Evolutionary conservation across 805 yeast species (phyloP), one percentile per base, ranked within the genome.

Genomic region (Clavispora carvajalis): DNA sequence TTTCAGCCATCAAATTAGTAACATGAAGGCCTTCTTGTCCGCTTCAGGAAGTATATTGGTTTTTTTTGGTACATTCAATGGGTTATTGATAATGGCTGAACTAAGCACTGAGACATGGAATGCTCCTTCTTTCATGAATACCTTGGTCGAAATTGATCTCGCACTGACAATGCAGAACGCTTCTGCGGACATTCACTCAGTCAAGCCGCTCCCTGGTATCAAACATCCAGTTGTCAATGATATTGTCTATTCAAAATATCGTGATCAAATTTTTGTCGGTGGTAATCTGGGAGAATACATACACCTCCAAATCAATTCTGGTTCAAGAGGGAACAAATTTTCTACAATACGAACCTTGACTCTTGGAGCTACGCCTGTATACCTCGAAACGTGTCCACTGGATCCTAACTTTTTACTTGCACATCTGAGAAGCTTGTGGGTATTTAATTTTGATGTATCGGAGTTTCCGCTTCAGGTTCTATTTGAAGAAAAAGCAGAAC

Each of bases 401-500:
- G 62, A 62, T 36, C 38, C 42, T 1, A 47, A 52, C n/a, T 48
- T 52, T n/a, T 40, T 60, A 5, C 51, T 63, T 23, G 54, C 56
- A 1, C 40, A 45, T 16, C 55, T 63, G 25, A 58, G 59, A 15
- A 52, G 55, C 15, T 37, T 65, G 1, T 69, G 70, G 69, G 42
- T 65, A 15, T 40, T 67, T 25, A 59, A 66, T 41, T 44, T 53
- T 8, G 52, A 57, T 37, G 57, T 51, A 1, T 54, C 62, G 6
- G 35, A 37, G 7, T 50, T 39, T 15, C 74, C 73, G 2, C 38
- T 38, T 7, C 53, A 56, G 33, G 65, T 67, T 7, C 48, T 54
- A 19, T 65, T 66, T 34, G 70, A 65, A 11, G 73, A 69, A 30
- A 59, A 51, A 23, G 46, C 48, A 21, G 73, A 67, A 15, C 56